Evolutionary conservation across 306 rosid species (phyloP), one percentile per base, ranked within the genome.

Genomic region (Coriaria nepalensis): DNA sequence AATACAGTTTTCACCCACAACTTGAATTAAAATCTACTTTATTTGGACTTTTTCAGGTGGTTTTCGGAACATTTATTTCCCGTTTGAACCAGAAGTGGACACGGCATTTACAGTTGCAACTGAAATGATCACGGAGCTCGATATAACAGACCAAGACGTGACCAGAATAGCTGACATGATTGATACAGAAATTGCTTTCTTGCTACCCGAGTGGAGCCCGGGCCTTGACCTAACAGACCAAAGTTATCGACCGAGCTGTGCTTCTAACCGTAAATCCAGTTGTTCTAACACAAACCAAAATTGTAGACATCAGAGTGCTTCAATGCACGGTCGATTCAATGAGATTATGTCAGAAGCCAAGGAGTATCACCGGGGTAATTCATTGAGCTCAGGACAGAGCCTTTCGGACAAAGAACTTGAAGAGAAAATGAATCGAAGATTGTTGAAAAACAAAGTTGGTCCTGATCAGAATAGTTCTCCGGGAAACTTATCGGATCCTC

Each of bases 81-180:
- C 90, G 7, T 88, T 88, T 47, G 95, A 88, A 66, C 49, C 66
- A 39, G 83, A 78, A 68, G 68, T 39, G 2, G 96, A 83, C 59
- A 88, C 96, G 15, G 95, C 96, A 64, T 47, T 83, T 35, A 81
- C 82, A 3, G 96, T 88, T 35, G 93, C 96, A 20, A 66, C 93
- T 5, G 96, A 88, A 72, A 88, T 88, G 96, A 78, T 83, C 43
- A 95, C 93, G 9, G 96, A 88, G 46, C 81, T 88, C 0, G 90
- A 83, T 68, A 83, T 88, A 38, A 88, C 79, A 0, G 96, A 88
- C 63, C 96, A 78, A 51, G 88, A 83, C 54, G 95, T 72, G 43
- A 80, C 72, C 43, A 57, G 81, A 44, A 87, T 87, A 75, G 96
- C 94, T 6, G 59, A 54, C 11, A 32, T 40, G 34, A 54, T 54